Percentiles rank a stretch among this genome's conserved stretches.
Conservation (phyloP, 1,284 basidiomycete genomes). For the Leccinum fuscescens region DNA sequence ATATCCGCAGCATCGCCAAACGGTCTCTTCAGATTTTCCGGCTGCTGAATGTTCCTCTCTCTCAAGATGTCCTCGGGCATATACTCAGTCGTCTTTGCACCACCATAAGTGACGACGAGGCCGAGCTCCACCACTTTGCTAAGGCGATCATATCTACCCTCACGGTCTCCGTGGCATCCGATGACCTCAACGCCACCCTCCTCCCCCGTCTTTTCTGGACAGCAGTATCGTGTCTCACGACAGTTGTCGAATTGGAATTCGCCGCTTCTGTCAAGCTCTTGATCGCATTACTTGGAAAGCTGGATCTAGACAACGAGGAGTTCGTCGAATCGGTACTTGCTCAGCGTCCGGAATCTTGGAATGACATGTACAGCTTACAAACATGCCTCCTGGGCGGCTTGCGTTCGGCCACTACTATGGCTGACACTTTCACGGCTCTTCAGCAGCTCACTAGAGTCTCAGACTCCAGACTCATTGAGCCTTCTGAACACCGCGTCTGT, state of each 20-base stretch:
- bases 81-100: slow-evolving; percentile 84
- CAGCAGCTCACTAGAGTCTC: slow-evolving; percentile 62
- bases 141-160: slow-evolving; percentile 83
- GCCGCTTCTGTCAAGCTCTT: slow-evolving; percentile 68
- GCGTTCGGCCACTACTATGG: slow-evolving; percentile 73
- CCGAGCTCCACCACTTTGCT: slow-evolving; percentile 76
- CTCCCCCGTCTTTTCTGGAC: slow-evolving; percentile 90
- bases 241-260: slow-evolving; percentile 84
- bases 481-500: slow-evolving; percentile 69
- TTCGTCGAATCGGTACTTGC: slow-evolving; percentile 64
- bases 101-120: slow-evolving; percentile 75
- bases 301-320: slow-evolving; percentile 71
- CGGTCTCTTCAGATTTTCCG: slow-evolving; percentile 89
- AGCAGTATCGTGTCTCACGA: slow-evolving; percentile 77
- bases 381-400: slow-evolving; percentile 78
- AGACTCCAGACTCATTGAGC: slow-evolving; percentile 72
- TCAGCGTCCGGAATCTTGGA: slow-evolving; percentile 76
- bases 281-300: slow-evolving; percentile 64
- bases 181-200: slow-evolving; percentile 57
- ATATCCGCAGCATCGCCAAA: slow-evolving; percentile 84
- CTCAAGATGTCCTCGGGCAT: slow-evolving; percentile 73
- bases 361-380: slow-evolving; percentile 66
- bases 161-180: slow-evolving; percentile 59
- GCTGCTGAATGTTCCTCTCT: slow-evolving; percentile 73
- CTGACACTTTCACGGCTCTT: slow-evolving; percentile 69